phyloP scores from a whole-genome alignment of 192 early-diverging fungal species.

The Entomortierella parvispora region DNA sequence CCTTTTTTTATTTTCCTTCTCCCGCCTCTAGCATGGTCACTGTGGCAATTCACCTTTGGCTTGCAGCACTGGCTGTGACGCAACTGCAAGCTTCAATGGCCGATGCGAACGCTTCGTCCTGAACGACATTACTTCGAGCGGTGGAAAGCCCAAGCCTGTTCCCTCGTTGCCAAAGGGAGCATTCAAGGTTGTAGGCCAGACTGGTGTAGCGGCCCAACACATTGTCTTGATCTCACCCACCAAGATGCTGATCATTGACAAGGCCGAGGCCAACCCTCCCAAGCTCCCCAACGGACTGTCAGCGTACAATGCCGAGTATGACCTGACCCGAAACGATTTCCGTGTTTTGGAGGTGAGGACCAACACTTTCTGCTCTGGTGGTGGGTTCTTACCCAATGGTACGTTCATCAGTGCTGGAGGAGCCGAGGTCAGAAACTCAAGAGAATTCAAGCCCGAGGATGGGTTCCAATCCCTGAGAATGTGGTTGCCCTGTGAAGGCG shows the following conservation, averaged over 20 bases:
- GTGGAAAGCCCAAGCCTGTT: constrained; percentile 27
- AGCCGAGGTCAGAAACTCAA: constrained; percentile 44
- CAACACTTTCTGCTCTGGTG: constrained; percentile 68
- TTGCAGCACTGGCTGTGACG: constrained; percentile 32
- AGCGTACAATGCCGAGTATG: constrained; percentile 59
- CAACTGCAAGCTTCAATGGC: constrained; percentile 34
- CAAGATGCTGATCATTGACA: constrained; percentile 69
- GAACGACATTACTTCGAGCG: not conserved
- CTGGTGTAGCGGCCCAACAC: constrained; percentile 65
- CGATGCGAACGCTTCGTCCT: constrained; percentile 13
- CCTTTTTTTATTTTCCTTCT: not conserved
- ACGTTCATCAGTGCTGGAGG: constrained; percentile 61
- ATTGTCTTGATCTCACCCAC: constrained; percentile 41
- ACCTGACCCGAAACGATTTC: constrained; percentile 53
- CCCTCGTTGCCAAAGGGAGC: constrained; percentile 42
- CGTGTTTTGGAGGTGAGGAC: constrained; percentile 54
- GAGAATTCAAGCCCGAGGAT: constrained; percentile 14
- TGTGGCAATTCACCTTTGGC: constrained; percentile 44
- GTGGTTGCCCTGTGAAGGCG: constrained; percentile 57
- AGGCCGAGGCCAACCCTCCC: constrained; percentile 55
- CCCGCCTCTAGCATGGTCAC: constrained; percentile 34
- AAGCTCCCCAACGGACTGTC: constrained; percentile 46
- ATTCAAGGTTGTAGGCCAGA: constrained; percentile 55
- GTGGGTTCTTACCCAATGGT: constrained; percentile 62
- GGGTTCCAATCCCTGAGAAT: constrained; percentile 60